Evolutionary conservation across 371 early-diverging fungal species (phyloP), one percentile per base, ranked within the genome.

Genomic region (Mucor saturninus): DNA sequence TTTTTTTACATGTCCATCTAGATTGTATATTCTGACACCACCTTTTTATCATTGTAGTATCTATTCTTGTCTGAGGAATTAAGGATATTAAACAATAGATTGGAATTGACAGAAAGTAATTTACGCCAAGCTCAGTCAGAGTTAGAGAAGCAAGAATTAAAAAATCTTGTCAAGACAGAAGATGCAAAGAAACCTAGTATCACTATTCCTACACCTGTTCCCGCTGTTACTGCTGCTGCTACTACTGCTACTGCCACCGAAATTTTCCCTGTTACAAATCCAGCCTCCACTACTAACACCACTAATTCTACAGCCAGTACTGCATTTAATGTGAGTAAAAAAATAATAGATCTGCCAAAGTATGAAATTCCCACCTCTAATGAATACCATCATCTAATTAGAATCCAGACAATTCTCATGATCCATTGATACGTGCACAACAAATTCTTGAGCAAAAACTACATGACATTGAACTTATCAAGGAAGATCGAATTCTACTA

Each of bases 401-500:
- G 46, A 26, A 6, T 21, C 15, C 46, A 21, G 50, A 30, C 10
- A 50, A 29, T 50, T 28, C 31, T 10, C 50, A 50, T 50, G 50
- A 50, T 13, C 50, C 50, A 30, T 13, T 68, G 1, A 55, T 67
- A 37, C 68, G 56, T 31, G 56, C 60, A 1, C 73, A 76, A 28
- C 73, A 73, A 38, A 30, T 63, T 8, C 48, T 76, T 9, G 70
- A 67, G 40, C 69, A 73, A 49, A 71, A 64, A 26, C 29, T 76
- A 40, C 69, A 62, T 35, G 80, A 76, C 49, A 73, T 76, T 11
- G 77, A 80, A 59, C 42, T 57, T 30, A 71, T 80, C 37, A 80
- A 76, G 60, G 77, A 80, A 39, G 71, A 75, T 15, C 73, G 80
- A 1, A 74, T 76, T 39, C 67, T 51, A 13, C 49, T 80, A 29